Base-by-base conservation (phyloP, 1,284 basidiomycete species). In the Microbotryum saponariae region DNA sequence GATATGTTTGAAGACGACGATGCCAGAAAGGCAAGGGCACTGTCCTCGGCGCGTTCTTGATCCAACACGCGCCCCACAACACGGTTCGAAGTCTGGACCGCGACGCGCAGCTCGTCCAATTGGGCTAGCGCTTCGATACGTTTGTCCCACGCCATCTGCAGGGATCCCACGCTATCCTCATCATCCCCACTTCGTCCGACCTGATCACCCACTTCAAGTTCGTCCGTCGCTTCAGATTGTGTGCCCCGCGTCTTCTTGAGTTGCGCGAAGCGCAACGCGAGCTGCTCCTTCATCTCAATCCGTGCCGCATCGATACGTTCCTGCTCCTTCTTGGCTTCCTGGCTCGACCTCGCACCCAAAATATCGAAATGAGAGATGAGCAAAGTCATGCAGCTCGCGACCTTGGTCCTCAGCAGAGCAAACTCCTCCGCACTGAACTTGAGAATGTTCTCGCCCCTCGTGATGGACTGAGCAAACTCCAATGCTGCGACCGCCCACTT, bases 281-380 rank as follows among this genome's bases (percentile, higher is more conserved):
- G 65, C 60, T 70, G 83, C 51, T 72, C 64, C 42, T 87, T 74
- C 45, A 87, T 75, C 66, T 87, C 85, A 67, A 88, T 50, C 6
- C 71, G 62, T 18, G 71, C 71, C 4, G 70, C 71, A 46, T 73
- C 86, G 68, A 88, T 83, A 60, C 84, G 83, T 75, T 94, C 89
- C 73, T 89, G 89, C 77, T 94, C 90, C 70, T 83, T 82, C 74
- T 86, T 85, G n/a, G 91, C 91, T 73, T 94, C 91, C 56, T 87
- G 78, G 55, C 82, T 89, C 12, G 89, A 90, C 60, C 92, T 82
- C 2, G 94, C 94, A 18, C 94, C 91, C 23, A 98, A 82, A 69
- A 99, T 94, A 76, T 99, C 96, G 74, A 99, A 98, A 76, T 98
- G 96, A 62, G 87, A 87, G 73, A 97, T 94, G 58, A 99, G 82